Percentiles rank a stretch among this genome's conserved stretches.
Evolutionary conservation across 2,329 filamentous ascomycete genomes (phyloP).

Genomic region (Scedosporium dehoogii): DNA sequence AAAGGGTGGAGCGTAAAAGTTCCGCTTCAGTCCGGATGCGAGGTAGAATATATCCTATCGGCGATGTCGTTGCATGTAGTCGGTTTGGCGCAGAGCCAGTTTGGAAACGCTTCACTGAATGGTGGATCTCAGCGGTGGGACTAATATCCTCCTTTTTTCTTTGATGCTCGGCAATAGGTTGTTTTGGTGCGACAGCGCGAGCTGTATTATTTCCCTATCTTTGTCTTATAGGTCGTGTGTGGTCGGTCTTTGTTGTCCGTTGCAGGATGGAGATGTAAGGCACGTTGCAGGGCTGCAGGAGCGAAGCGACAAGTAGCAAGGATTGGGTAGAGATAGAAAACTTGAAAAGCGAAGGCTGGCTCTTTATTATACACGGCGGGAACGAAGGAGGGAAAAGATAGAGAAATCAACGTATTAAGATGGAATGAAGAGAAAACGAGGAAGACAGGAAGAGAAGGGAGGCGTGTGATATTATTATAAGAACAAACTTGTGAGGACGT

Average conservation of each 20-base stretch:
- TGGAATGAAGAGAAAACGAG: slow-evolving; percentile 9
- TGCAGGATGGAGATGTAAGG: slow-evolving; percentile 1
- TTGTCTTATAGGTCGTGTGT: not conserved
- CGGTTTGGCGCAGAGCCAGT: not conserved
- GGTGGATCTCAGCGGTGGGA: not conserved
- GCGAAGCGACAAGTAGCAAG: slow-evolving; percentile 14
- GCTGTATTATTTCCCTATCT: slow-evolving; percentile 1
- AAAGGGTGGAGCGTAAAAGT: not conserved
- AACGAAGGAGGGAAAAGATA: slow-evolving; percentile 3
- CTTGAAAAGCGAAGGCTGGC: slow-evolving; percentile 5
- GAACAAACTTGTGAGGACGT: slow-evolving; percentile 4
- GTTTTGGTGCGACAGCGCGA: not conserved
- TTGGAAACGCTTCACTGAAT: not conserved
- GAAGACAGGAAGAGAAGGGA: slow-evolving; percentile 12
- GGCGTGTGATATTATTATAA: slow-evolving; percentile 16
- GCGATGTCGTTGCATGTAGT: not conserved
- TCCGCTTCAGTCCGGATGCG: not conserved
- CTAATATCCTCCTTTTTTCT: not conserved
- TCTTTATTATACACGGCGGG: not conserved
- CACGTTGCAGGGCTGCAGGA: not conserved
- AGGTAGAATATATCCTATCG: slow-evolving; percentile 2
- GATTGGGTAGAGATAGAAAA: slow-evolving; percentile 10
- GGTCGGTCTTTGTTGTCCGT: not conserved
- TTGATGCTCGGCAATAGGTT: not conserved
- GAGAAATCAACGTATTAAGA: slow-evolving; percentile 5